phyloP scores from a whole-genome alignment of 371 early-diverging fungal genomes.

The Lichtheimia ornata region DNA sequence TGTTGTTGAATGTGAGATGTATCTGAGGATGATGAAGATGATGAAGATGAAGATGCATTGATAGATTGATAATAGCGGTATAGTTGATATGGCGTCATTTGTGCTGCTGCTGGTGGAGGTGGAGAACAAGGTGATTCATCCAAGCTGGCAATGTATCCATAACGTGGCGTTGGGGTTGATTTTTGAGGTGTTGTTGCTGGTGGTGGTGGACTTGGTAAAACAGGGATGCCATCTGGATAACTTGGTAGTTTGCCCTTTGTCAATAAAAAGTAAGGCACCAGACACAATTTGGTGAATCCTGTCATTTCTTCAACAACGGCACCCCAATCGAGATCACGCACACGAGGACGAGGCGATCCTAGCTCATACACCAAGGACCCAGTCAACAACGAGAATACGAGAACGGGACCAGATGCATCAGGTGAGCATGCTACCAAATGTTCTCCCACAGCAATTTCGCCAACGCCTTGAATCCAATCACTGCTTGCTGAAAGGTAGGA shows the following conservation, averaged over 20 bases:
- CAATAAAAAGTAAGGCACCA: conserved; percentile 58
- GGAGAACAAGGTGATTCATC: conserved; percentile 10
- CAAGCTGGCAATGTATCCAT: conserved; percentile 19
- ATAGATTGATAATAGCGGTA: conserved; percentile 31
- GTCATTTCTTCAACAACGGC: conserved; percentile 22
- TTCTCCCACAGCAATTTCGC: conserved; percentile 53
- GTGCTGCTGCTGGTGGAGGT: conserved; percentile 8
- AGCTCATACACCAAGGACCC: conserved; percentile 50
- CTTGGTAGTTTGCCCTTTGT: conserved; percentile 40
- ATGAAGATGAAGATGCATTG: conserved; percentile 2
- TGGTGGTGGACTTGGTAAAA: conserved; percentile 8
- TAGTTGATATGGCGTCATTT: conserved; percentile 43
- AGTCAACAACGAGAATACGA: conserved; percentile 58
- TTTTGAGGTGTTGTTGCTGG: neutral
- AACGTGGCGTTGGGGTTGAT: neutral
- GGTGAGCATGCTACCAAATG: conserved; percentile 58
- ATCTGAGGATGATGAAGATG: neutral
- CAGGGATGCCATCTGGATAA: conserved; percentile 9
- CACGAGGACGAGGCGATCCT: neutral
- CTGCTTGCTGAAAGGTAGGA: conserved; percentile 39
- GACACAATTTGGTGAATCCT: conserved; percentile 45
- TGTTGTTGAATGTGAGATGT: conserved; percentile 1
- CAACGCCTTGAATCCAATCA: conserved; percentile 60
- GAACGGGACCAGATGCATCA: conserved; percentile 54
- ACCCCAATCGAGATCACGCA: neutral